Base-by-base conservation (phyloP, 192 early-diverging fungal species). In the Coemansia sp. region DNA sequence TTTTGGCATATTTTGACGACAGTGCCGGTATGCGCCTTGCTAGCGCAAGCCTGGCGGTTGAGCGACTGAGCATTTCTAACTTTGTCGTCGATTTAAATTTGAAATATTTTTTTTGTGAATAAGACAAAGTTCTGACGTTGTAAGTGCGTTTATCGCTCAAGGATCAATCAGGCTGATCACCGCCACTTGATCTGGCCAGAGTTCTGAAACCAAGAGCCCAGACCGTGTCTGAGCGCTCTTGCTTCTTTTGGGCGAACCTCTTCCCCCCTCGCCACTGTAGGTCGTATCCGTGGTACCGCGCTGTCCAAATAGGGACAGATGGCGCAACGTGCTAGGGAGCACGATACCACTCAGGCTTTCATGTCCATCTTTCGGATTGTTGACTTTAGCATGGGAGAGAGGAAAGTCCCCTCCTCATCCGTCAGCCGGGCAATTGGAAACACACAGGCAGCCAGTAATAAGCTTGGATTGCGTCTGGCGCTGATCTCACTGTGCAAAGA, bases 401-500 rank as follows among this genome's bases (percentile, higher is more conserved):
- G 5, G 31, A 18, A 31, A 18, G 5, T n/a, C 20, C 20, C 9
- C 10, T n/a, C 49, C 20, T 50, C 49, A 22, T 50, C 29, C 8
- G 57, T 18, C 57, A 60, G 29, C 57, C 8, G 57, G 57, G 57
- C 33, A 60, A 50, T n/a, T 36, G 34, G 57, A 31, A 34, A 31
- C 53, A 31, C n/a, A 20, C 6, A 8, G 49, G 20, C 49, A 50
- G 49, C 49, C 41, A 43, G 13, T 43, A 53, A 53, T 53, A 24
- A 10, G 50, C 50, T 9, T n/a, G 24, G 52, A 1, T 22, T 27
- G 57, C 31, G 9, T 50, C 49, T 20, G 20, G 49, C 10, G 49
- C 49, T 50, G 49, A 50, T 50, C 49, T 22, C 49, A 9, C 49
- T 22, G 22, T 50, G 49, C 49, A 60, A 60, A 60, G 57, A 60